phyloP scores from a whole-genome alignment of 2,329 filamentous ascomycete species.

The Monilinia fructicola region DNA sequence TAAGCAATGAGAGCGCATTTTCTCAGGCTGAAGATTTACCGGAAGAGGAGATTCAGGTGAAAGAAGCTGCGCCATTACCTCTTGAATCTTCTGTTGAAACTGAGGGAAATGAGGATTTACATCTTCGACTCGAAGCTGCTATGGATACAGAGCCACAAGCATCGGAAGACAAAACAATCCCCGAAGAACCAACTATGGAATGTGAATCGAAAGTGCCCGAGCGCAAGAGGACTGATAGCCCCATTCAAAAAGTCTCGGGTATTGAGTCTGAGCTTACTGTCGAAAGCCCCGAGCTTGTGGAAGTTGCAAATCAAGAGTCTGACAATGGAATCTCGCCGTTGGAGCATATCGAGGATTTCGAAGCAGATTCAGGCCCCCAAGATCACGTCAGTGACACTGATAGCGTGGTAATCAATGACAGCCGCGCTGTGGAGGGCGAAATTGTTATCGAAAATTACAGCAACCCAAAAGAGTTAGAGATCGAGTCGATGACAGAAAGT shows the following conservation, averaged over 20 bases:
- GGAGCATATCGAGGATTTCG: neutral
- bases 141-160: rapidly evolving
- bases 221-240: too few relatives aligned
- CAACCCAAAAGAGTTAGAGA: neutral
- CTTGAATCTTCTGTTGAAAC: rapidly evolving
- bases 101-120: neutral
- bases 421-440: neutral
- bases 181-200: neutral
- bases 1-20: neutral
- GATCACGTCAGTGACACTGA: neutral
- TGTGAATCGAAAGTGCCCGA: too few relatives aligned
- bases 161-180: neutral
- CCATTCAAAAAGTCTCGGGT: too few relatives aligned
- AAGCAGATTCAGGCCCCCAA: neutral
- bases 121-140: neutral
- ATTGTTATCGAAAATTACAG: rapidly evolving
- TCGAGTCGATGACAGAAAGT: neutral
- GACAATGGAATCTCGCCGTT: neutral
- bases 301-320: neutral
- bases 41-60: neutral
- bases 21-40: neutral
- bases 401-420: neutral
- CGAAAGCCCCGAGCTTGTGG: rapidly evolving
- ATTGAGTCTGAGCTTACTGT: rapidly evolving
- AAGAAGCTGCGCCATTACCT: neutral